phyloP scores from a whole-genome alignment of 352 stramenopile genomes.

The Phytophthora citrophthora region DNA sequence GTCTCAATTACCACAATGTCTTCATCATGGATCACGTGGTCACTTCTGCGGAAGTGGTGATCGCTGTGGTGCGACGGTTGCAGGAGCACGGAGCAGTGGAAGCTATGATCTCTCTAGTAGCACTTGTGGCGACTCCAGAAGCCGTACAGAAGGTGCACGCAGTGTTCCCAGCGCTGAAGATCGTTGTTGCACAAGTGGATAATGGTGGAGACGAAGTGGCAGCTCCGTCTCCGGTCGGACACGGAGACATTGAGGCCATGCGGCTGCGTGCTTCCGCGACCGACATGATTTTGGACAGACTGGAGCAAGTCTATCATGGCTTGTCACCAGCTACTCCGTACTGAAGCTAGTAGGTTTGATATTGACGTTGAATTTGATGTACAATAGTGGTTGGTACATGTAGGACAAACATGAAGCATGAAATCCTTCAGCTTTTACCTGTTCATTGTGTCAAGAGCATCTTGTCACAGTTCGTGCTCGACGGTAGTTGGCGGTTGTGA shows the following conservation, averaged over 20 bases:
- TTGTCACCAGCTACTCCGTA: slow-evolving; percentile 19
- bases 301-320: slow-evolving; percentile 36
- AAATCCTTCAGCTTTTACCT: neutral
- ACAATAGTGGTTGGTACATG: slow-evolving; percentile 11
- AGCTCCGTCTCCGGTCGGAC: slow-evolving; percentile 3
- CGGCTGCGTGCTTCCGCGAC: slow-evolving; percentile 15
- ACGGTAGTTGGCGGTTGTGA: slow-evolving; percentile 2
- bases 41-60: slow-evolving; percentile 36
- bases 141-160: slow-evolving; percentile 43
- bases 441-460: neutral
- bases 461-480: neutral
- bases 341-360: slow-evolving; percentile 11
- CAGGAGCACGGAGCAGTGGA: slow-evolving; percentile 49
- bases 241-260: slow-evolving; percentile 4
- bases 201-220: slow-evolving; percentile 21
- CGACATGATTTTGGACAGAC: slow-evolving; percentile 38
- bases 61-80: slow-evolving; percentile 39
- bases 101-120: slow-evolving; percentile 49
- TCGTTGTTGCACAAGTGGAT: slow-evolving; percentile 44
- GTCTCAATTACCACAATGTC: slow-evolving; percentile 56
- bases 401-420: neutral
- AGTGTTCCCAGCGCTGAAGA: slow-evolving; percentile 40
- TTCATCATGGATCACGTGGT: slow-evolving; percentile 55
- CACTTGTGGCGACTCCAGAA: slow-evolving; percentile 44
- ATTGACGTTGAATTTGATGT: slow-evolving; percentile 26